These are phyloP conservation scores for Venturia effusa DNA, from an alignment of 2,329 filamentous ascomycete genomes.

Conservation along the genomic window DNA sequence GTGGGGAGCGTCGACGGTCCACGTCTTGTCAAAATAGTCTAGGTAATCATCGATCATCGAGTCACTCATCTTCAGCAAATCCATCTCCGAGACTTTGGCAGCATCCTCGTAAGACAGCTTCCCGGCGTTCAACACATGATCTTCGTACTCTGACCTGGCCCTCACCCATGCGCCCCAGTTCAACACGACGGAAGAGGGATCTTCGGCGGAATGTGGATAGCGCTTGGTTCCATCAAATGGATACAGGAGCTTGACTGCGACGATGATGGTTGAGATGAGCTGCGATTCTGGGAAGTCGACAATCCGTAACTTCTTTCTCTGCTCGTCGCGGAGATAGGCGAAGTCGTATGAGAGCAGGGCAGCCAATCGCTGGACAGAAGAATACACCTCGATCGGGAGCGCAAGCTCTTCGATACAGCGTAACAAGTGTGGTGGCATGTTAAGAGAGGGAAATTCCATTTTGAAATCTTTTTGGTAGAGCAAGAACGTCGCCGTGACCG, in stretches of 20 bases:
- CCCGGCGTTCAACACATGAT: background rate
- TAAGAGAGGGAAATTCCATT: conserved; percentile 62
- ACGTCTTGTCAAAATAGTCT: conserved; percentile 65
- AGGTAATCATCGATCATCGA: conserved; percentile 63
- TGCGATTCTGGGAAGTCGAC: conserved; percentile 58
- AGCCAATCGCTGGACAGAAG: conserved; percentile 47
- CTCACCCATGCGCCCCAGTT: conserved; percentile 62
- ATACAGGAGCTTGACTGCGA: conserved; percentile 69
- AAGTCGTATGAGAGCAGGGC: conserved; percentile 43
- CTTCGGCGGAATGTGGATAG: conserved; percentile 37
- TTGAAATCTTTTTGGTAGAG: conserved; percentile 56
- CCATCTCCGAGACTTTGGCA: conserved; percentile 47
- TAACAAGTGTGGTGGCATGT: conserved; percentile 56
- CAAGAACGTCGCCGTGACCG: conserved; percentile 28
- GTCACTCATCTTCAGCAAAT: conserved; percentile 51
- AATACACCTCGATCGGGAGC: conserved; percentile 61
- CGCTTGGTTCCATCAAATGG: conserved; percentile 55
- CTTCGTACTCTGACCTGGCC: conserved; percentile 14
- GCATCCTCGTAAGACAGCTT: conserved; percentile 29
- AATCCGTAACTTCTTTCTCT: background rate
- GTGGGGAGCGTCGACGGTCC: conserved; percentile 37
- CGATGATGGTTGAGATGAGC: conserved; percentile 58
- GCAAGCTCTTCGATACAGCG: conserved; percentile 60
- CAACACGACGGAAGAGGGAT: conserved; percentile 50
- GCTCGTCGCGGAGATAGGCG: conserved; percentile 35